Percentiles rank a stretch among this genome's conserved stretches.
These are phyloP conservation scores for Poa pratensis DNA, from an alignment of 176 grass and related monocot genomes.

Conservation along the genomic window DNA sequence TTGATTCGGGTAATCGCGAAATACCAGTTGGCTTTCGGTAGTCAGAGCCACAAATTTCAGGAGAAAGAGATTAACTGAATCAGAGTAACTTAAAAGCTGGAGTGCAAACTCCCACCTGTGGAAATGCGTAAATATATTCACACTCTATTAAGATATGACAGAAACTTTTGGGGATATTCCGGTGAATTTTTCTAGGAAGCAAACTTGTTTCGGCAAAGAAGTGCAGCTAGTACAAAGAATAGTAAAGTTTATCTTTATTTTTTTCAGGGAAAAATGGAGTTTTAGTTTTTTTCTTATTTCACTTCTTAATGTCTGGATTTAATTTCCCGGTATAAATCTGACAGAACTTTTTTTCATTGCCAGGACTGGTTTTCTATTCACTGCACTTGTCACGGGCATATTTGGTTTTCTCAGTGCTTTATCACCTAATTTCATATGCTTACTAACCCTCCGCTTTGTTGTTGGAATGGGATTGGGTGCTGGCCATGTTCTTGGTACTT, in stretches of 20 bases:
- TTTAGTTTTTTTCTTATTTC: slow-evolving; percentile 5
- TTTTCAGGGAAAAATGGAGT: neutral
- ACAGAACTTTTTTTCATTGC: neutral
- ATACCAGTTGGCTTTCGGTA: neutral
- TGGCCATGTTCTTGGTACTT: slow-evolving; percentile 64
- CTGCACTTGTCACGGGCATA: slow-evolving; percentile 55
- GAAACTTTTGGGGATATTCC: neutral
- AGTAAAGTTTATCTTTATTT: neutral
- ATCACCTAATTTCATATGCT: slow-evolving; percentile 63
- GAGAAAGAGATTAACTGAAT: neutral
- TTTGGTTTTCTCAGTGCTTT: slow-evolving; percentile 73
- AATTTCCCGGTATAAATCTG: neutral
- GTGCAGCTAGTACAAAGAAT: neutral
- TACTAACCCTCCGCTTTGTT: slow-evolving; percentile 58
- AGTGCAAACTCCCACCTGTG: neutral
- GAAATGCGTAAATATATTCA: neutral
- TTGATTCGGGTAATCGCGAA: neutral
- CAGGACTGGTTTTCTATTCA: slow-evolving; percentile 71
- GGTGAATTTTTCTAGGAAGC: neutral
- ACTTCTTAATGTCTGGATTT: neutral
- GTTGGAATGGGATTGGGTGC: slow-evolving; percentile 70
- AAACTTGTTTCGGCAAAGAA: neutral
- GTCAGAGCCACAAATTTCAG: neutral
- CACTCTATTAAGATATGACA: slow-evolving; percentile 2
- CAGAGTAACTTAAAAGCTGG: neutral